phyloP scores from a whole-genome alignment of 2,329 filamentous ascomycete genomes.

The Pseudovirgaria hyperparasitica region DNA sequence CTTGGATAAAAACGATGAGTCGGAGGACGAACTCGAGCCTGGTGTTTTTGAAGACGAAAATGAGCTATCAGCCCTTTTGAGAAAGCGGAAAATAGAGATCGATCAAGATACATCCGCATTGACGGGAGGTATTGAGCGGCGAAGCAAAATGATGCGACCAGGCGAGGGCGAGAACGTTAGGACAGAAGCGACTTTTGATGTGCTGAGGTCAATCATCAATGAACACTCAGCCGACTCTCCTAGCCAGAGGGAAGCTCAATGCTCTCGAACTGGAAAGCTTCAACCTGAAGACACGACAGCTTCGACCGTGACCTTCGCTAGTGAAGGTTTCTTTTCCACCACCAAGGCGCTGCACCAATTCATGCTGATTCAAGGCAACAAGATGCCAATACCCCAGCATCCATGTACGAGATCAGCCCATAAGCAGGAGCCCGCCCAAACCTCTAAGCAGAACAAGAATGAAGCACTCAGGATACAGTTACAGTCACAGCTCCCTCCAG shows the following conservation, averaged over 20 bases:
- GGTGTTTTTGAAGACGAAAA: constrained; percentile 10
- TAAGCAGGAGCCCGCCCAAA: not conserved
- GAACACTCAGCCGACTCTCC: too few relatives aligned
- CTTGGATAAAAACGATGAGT: constrained; percentile 23
- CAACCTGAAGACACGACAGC: too few relatives aligned
- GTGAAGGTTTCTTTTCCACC: constrained; percentile 22
- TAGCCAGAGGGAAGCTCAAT: too few relatives aligned
- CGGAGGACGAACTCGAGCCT: constrained; percentile 21
- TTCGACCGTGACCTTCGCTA: not conserved
- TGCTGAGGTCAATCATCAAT: too few relatives aligned
- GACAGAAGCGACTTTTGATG: too few relatives aligned
- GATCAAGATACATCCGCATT: constrained; percentile 9
- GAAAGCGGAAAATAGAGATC: constrained; percentile 21
- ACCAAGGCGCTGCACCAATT: constrained; percentile 35
- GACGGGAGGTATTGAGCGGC: too few relatives aligned
- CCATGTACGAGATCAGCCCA: not conserved
- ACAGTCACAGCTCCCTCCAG: not conserved
- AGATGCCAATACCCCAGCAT: not conserved
- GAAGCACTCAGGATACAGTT: too few relatives aligned
- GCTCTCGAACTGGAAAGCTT: too few relatives aligned
- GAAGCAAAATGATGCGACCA: too few relatives aligned
- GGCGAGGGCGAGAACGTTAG: too few relatives aligned
- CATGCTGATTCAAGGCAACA: constrained; percentile 34
- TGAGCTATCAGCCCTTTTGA: constrained; percentile 25
- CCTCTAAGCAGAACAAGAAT: too few relatives aligned